phyloP scores from a whole-genome alignment of 1,284 basidiomycete species.

The Tilletia indica region DNA sequence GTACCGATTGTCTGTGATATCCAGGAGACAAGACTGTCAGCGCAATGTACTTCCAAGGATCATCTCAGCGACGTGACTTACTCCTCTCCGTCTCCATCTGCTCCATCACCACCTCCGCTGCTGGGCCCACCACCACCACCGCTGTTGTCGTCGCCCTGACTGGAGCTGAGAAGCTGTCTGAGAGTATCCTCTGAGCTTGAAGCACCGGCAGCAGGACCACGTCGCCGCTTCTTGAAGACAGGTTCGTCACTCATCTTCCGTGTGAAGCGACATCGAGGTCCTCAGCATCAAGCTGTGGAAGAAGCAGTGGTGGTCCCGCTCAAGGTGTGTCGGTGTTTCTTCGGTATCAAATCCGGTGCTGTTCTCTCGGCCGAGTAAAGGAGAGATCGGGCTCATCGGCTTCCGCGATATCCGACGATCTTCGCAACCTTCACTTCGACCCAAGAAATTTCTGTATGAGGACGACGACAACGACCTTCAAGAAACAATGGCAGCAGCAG shows the following conservation, averaged over 20 bases:
- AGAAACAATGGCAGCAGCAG: too few relatives aligned
- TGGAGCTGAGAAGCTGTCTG: not conserved
- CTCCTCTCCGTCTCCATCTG: not conserved
- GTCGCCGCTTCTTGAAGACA: not conserved
- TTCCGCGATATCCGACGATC: too few relatives aligned
- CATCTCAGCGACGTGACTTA: not conserved
- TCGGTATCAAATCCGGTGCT: too few relatives aligned
- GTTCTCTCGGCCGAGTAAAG: not conserved
- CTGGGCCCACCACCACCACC: not conserved
- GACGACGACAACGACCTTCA: too few relatives aligned
- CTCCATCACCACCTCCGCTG: not conserved
- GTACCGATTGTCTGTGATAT: conserved; percentile 57
- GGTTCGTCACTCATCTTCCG: not conserved
- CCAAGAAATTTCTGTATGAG: too few relatives aligned
- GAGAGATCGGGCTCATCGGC: not conserved
- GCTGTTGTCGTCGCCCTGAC: not conserved
- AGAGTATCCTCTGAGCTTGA: not conserved
- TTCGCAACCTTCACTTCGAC: too few relatives aligned
- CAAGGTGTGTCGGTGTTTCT: too few relatives aligned
- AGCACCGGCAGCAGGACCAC: not conserved
- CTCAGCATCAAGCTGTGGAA: too few relatives aligned
- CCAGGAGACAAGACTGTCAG: too few relatives aligned
- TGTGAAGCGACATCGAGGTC: too few relatives aligned
- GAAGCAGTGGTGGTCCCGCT: too few relatives aligned
- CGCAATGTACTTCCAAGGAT: not conserved